Evolutionary conservation across 352 stramenopile species (phyloP), one percentile per base, ranked within the genome.

Genomic region (Phytophthora agathidicida): DNA sequence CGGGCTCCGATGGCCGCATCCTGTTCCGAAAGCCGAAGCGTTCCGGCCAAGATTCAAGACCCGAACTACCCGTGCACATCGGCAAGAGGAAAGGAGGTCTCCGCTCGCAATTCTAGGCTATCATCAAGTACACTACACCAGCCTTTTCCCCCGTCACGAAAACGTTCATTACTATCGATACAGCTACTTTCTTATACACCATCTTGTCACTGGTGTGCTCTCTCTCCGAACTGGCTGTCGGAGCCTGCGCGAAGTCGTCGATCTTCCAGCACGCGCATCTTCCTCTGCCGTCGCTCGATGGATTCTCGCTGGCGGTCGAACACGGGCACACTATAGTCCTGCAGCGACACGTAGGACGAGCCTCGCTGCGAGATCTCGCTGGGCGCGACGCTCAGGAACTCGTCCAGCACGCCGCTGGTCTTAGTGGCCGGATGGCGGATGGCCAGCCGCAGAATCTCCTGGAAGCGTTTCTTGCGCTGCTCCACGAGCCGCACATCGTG

Each of bases 71-170:
- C 0, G 80, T 93, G 19, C 80, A 91, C 38, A 89, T 91, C 60
- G 84, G 84, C 37, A 93, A 93, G 56, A 91, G 76, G 65, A 93
- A 91, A 74, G 84, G 84, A 19, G 84, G 84, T 0, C 33, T 93
- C 7, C 82, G 82, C 17, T 91, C 81, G 13, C 84, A 93, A 47
- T 93, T 93, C 59, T 93, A 84, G 17, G 26, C 4, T 3, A 38
- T 17, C 28, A 3, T 24, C 39, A 27, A 30, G 30, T 3, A 23
- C n/a, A 11, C 24, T 56, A 27, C 43, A 60, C 19, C 11, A 47
- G 23, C 31, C 36, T 11, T 24, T 51, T 43, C 45, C 52, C 59
- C 59, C 64, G 64, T 73, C 59, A 73, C 52, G 49, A 73, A 68
- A 62, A 70, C 47, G 65, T 73, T 73, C 54, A 73, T 73, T 73